Evolutionary conservation across 192 early-diverging fungal species (phyloP), one percentile per base, ranked within the genome.

Genomic region (Pecoramyces ruminantium): DNA sequence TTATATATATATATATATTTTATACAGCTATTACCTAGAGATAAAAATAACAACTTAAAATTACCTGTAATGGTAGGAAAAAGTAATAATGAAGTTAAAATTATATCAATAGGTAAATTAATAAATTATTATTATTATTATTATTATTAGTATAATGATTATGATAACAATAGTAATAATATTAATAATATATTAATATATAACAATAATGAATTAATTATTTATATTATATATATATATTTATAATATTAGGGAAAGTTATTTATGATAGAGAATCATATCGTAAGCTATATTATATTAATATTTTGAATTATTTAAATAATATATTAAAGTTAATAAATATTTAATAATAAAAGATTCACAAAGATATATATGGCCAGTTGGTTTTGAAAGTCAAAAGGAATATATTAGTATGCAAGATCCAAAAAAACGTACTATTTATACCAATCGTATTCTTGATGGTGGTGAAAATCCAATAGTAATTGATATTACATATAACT

Each of bases 381-480:
- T 91, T 14, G 92, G 92, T 11, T 93, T 92, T 81, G 85, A 86
- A 79, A 92, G 91, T 82, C 87, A 88, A 58, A 88, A 90, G 78
- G 83, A 89, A 40, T 91, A 87, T 29, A 87, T 91, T 16, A 92
- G 90, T 58, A 85, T 92, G 30, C 86, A 83, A 11, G 87, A 88
- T 78, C 86, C 85, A 29, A 86, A 84, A 25, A 83, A 85, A 16
- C 86, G 87, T 58, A 90, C 88, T 28, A 84, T 86, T 18, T 93
- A 92, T 79, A 90, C 88, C 4, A 91, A 88, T 30, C 91, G 92
- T 80, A 92, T 93, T 51, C 83, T 93, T 29, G 91, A 92, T 79
- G 92, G 90, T 79, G 90, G 89, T 30, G 89, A 90, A 3, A 21
- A 1, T 21, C 42, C 42, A 51, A 51, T 21, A 14, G 42, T 51